These are phyloP conservation scores for Populus deltoides DNA, from an alignment of 345 rosid genomes.

Conservation along the genomic window DNA sequence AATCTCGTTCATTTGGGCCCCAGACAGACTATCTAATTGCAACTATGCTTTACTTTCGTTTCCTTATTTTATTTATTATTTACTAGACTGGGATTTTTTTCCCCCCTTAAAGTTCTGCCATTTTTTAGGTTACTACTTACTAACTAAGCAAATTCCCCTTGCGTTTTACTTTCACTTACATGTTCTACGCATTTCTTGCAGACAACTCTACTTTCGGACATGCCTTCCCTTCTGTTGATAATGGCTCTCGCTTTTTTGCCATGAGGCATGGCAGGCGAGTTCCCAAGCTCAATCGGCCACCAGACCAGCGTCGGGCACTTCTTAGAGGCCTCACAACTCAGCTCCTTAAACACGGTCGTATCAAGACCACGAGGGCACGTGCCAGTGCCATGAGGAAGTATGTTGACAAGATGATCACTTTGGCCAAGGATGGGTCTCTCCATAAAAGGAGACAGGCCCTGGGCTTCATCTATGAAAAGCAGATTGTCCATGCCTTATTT, in stretches of 20 bases:
- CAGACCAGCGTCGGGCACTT: conserved; percentile 81
- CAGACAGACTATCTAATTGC: no score
- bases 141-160: neutral
- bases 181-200: conserved; percentile 17
- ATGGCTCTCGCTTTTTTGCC: conserved; percentile 60
- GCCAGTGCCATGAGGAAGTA: conserved; percentile 87
- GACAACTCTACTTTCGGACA: conserved; percentile 44
- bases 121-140: neutral
- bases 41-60: no score
- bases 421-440: conserved; percentile 84
- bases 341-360: conserved; percentile 82
- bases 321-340: conserved; percentile 90
- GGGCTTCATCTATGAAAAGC: conserved; percentile 85
- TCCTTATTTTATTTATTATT: no score
- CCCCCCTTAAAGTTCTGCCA: neutral
- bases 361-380: conserved; percentile 83
- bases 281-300: conserved; percentile 90
- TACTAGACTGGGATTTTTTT: no score
- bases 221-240: conserved; percentile 43
- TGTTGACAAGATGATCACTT: conserved; percentile 87
- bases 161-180: neutral
- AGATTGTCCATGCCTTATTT: conserved; percentile 84
- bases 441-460: conserved; percentile 90
- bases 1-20: no score
- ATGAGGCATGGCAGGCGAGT: conserved; percentile 88